A percentile compares a stretch with the other conserved stretches of the same genome.
phyloP scores from a whole-genome alignment of 116 monocot species.

The Phalaenopsis hybrid region DNA sequence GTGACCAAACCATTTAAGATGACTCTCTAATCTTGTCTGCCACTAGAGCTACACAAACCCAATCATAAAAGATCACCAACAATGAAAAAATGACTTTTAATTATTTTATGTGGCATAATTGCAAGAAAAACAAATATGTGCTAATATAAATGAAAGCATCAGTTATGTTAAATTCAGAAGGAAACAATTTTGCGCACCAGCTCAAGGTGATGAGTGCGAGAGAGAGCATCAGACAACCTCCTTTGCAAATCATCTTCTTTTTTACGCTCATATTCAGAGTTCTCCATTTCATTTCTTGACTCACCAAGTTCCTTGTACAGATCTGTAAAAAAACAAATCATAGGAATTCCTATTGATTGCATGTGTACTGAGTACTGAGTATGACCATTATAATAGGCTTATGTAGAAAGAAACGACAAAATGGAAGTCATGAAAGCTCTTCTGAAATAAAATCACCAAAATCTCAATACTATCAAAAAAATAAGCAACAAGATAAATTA shows the following conservation, averaged over 20 bases:
- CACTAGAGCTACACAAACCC: too few relatives aligned
- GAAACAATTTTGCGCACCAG: constrained; percentile 47
- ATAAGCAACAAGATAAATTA: neutral
- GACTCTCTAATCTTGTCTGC: too few relatives aligned
- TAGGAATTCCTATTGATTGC: neutral
- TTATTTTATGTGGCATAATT: neutral
- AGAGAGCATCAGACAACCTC: constrained; percentile 80
- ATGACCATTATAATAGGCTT: neutral
- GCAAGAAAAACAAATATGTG: neutral
- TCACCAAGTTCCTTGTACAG: constrained; percentile 85
- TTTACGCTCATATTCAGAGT: constrained; percentile 84
- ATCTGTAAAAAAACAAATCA: constrained; percentile 25
- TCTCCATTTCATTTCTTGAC: constrained; percentile 90
- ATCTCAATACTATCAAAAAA: neutral
- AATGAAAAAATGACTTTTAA: neutral
- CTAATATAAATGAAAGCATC: neutral
- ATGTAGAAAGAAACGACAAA: neutral
- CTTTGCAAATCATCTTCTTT: constrained; percentile 97
- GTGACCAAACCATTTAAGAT: too few relatives aligned
- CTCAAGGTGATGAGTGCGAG: constrained; percentile 58
- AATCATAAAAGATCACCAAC: too few relatives aligned
- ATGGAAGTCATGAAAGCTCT: neutral
- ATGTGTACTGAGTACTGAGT: neutral
- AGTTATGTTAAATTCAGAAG: neutral
- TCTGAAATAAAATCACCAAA: neutral